These are phyloP conservation scores for Pouteria campechiana DNA, from an alignment of 179 eudicot species.

Conservation along the genomic window DNA sequence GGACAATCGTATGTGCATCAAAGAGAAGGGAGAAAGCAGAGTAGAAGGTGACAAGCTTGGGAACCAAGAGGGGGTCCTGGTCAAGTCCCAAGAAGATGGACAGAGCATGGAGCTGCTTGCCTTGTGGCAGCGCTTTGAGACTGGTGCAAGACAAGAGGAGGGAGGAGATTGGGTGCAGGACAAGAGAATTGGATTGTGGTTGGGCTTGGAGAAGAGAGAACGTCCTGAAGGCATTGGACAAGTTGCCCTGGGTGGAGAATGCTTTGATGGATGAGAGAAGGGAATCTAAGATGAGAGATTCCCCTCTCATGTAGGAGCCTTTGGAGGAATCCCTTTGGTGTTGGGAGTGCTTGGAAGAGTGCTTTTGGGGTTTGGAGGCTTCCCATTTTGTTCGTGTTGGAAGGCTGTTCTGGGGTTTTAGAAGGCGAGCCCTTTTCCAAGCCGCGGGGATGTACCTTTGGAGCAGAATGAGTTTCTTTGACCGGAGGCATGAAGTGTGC, in stretches of 20 bases:
- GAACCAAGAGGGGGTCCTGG: conserved; percentile 33
- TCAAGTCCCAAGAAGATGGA: conserved; percentile 42
- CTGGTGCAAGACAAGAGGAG: conserved; percentile 47
- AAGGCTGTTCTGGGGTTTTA: no score
- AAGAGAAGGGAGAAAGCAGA: conserved; percentile 29
- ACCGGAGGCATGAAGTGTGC: no score
- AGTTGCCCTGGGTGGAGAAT: conserved; percentile 35
- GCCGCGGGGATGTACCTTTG: no score
- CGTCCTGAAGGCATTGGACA: conserved; percentile 46
- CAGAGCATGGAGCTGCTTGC: conserved; percentile 62
- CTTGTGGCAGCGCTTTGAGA: conserved; percentile 31
- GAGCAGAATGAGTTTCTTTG: no score
- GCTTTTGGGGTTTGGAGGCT: conserved; percentile 5
- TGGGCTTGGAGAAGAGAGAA: conserved; percentile 35
- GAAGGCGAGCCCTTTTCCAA: no score
- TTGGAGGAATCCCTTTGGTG: neutral
- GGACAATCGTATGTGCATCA: conserved; percentile 44
- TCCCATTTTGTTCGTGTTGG: conserved; percentile 18
- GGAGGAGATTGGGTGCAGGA: conserved; percentile 38
- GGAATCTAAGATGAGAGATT: conserved; percentile 39
- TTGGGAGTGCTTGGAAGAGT: conserved; percentile 6
- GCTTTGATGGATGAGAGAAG: conserved; percentile 43
- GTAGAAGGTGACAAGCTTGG: conserved; percentile 56
- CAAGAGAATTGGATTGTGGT: conserved; percentile 16
- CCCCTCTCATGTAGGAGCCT: conserved; percentile 6